Base-by-base conservation (phyloP, 2,329 filamentous ascomycete species). In the Cladosporium sp. region DNA sequence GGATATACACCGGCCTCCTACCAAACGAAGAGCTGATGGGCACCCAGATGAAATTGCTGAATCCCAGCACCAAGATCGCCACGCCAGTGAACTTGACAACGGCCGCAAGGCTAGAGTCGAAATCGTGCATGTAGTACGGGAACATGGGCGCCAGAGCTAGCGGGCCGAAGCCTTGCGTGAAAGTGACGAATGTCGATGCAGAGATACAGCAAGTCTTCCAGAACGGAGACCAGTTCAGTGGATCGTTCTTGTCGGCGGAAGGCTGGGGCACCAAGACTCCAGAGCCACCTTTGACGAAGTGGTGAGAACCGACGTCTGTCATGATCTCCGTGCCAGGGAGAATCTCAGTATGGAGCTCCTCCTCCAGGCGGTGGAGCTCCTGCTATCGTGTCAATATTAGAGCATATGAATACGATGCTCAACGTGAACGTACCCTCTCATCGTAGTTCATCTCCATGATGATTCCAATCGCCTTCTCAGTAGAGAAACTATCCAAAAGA, bases 1-100 rank as follows among this genome's bases (percentile, higher is more conserved):
- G 71, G 47, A 87, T 82, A 62, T 81, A 79, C 1, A 86, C 85
- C 0, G 84, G 84, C 44, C 85, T 80, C 59, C 85, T 79, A 21
- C 85, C 85, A 68, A 84, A 87, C 0, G 83, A 82, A 2, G 83
- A 83, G 67, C 82, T 83, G 32, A 87, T 78, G 0, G 85, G 85
- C 4, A 86, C 83, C 85, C 85, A 87, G 68, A 87, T 80, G 73
- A 87, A 87, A 71, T 87, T 87, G 69, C 83, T 85, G 72, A 87
- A 87, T 0, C 85, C 85, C 3, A 87, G 77, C 0, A 87, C 81
- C 21, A 87, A 70, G 66, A 87, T 87, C 65, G 81, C 83, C 5
- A 86, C 76, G 36, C 85, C 85, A 2, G 84, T 86, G 67, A 87
- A 87, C 63, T 85, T 83, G 24, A 87, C 80, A 1, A 86, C 86